A percentile compares a stretch with the other conserved stretches of the same genome.
Evolutionary conservation across 805 yeast species (phyloP).

Genomic region (Nakazawaea laoshanensis): DNA sequence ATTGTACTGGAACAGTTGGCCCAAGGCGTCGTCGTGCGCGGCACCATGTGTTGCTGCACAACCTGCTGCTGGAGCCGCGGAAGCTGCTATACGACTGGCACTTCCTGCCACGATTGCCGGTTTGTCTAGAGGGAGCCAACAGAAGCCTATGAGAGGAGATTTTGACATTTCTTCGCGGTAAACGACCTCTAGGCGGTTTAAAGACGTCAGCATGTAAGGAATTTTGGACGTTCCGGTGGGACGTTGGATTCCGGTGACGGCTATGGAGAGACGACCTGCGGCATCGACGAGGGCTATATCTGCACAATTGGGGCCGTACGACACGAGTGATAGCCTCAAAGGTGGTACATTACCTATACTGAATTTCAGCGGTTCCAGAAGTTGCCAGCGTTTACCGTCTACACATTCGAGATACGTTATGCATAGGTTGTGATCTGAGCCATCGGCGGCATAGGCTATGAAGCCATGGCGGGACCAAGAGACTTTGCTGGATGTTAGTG

Average conservation of each 20-base stretch:
- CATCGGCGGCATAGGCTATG: conserved; percentile 52
- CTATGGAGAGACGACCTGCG: conserved; percentile 54
- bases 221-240: conserved; percentile 15
- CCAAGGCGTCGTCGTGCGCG: conserved; percentile 23
- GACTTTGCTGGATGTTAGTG: conserved; percentile 19
- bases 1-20: conserved; percentile 38
- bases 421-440: conserved; percentile 31
- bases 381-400: conserved; percentile 74
- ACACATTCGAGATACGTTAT: conserved; percentile 65
- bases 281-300: conserved; percentile 77
- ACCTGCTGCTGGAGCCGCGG: conserved; percentile 17
- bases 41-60: conserved; percentile 27
- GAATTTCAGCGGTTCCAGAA: conserved; percentile 47
- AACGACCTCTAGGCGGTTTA: conserved; percentile 33
- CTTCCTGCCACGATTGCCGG: conserved; percentile 53
- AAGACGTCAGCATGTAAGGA: conserved; percentile 29
- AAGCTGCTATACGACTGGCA: conserved; percentile 29
- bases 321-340: conserved; percentile 31
- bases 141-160: conserved; percentile 37
- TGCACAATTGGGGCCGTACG: conserved; percentile 74
- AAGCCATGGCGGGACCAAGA: conserved; percentile 85
- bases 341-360: conserved; percentile 15
- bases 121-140: conserved; percentile 73
- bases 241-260: conserved; percentile 40
- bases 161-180: conserved; percentile 30